Evolutionary conservation across 228 moss, liverwort and hornwort species (phyloP).

Genomic region (Sphagnum fallax): DNA sequence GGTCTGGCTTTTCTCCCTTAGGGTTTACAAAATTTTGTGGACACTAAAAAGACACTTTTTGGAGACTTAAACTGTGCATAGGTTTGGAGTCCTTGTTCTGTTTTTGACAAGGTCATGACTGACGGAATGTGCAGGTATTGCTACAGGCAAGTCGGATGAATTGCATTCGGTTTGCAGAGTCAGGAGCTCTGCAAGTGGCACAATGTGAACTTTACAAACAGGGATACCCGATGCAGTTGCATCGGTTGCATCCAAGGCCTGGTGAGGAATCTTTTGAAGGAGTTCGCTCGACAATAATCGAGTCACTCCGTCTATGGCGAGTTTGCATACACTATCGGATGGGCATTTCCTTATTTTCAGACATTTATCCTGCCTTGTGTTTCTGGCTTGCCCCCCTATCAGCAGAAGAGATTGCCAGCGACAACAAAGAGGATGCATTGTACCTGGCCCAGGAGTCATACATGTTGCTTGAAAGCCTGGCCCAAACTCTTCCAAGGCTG

Average conservation of each 20-base stretch:
- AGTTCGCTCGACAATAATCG: slow-evolving; percentile 29
- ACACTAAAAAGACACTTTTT: not conserved
- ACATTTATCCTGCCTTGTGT: slow-evolving; percentile 68
- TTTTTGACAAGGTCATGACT: too few species aligned
- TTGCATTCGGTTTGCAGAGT: slow-evolving; percentile 53
- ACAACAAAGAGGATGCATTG: slow-evolving; percentile 20
- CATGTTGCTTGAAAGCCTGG: slow-evolving; percentile 60
- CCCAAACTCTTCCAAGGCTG: slow-evolving; percentile 63
- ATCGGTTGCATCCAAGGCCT: slow-evolving; percentile 18
- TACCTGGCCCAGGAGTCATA: slow-evolving; percentile 59
- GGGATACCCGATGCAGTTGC: slow-evolving; percentile 26
- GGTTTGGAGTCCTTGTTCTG: too few species aligned
- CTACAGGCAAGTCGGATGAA: slow-evolving; percentile 55
- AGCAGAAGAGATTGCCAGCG: slow-evolving; percentile 21
- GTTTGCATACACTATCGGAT: slow-evolving; percentile 65
- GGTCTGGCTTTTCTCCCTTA: slow-evolving; percentile 5
- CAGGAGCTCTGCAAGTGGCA: slow-evolving; percentile 56
- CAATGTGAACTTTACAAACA: slow-evolving; percentile 56
- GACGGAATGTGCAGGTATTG: slow-evolving; percentile 45
- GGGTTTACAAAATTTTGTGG: too few species aligned
- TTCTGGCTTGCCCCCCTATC: slow-evolving; percentile 65
- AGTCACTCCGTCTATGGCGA: slow-evolving; percentile 74
- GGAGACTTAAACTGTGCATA: not conserved
- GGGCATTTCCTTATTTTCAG: slow-evolving; percentile 62
- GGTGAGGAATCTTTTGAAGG: slow-evolving; percentile 13